Percentiles rank a stretch among this genome's conserved stretches.
These are phyloP conservation scores for Cantharellus cinnabarinus DNA, from an alignment of 768 basidiomycete species.

Conservation along the genomic window DNA sequence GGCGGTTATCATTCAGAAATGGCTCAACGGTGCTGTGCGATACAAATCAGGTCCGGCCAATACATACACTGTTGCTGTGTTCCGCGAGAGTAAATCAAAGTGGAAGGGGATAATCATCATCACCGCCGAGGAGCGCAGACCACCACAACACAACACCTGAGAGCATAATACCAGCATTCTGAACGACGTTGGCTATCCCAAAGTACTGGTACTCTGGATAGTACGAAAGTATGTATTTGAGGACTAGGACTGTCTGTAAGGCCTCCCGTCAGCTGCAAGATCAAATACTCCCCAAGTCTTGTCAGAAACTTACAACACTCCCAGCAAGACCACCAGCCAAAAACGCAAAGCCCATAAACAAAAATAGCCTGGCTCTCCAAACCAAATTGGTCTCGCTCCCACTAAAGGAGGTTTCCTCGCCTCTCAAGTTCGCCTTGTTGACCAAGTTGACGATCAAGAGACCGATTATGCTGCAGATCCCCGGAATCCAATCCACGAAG, in stretches of 20 bases:
- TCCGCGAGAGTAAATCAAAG: conserved; percentile 19
- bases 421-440: conserved; percentile 75
- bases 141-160: conserved; percentile 83
- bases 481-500: conserved; percentile 96
- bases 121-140: conserved; percentile 51
- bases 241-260: conserved; percentile 57
- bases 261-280: not conserved
- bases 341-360: conserved; percentile 89
- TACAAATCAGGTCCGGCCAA: no score
- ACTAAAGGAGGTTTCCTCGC: conserved; percentile 35
- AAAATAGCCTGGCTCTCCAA: conserved; percentile 73
- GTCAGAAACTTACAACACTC: conserved; percentile 51
- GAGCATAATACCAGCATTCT: conserved; percentile 70
- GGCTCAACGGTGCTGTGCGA: no score
- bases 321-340: conserved; percentile 99
- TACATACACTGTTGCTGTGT: no score
- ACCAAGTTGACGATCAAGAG: conserved; percentile 86
- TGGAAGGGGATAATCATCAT: conserved; percentile 82
- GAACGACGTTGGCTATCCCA: conserved; percentile 88
- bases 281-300: not conserved
- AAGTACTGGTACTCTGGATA: conserved; percentile 71
- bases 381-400: conserved; percentile 53
- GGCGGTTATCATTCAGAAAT: no score
- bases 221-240: conserved; percentile 68
- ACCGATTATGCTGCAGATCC: conserved; percentile 78